Base-by-base conservation (phyloP, 169 alveolate genomes). In the Cryptosporidium sp. region DNA sequence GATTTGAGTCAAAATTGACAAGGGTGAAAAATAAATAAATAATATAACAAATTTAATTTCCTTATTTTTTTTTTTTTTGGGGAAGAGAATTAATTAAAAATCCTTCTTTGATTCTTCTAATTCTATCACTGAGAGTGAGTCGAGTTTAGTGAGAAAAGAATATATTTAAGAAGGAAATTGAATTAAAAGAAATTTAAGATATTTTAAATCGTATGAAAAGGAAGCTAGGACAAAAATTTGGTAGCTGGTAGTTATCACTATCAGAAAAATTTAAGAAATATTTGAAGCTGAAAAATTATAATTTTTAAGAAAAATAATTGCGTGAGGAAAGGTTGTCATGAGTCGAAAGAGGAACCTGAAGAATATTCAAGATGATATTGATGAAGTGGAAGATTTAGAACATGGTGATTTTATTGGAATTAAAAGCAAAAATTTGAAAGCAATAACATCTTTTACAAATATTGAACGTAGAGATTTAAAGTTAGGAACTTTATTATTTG, bases 331-430 rank as follows among this genome's bases (percentile, higher is more conserved):
- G 67, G 39, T n/a, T 51, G 60, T 31, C 18, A 71, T 71, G 67
- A 51, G 69, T 51, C 85, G 72, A 26, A 53, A 75, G 52, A 16
- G 56, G 72, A n/a, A 1, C 10, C 33, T 56, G 73, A 75, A 26
- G 48, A 29, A 44, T 12, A 9, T 23, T 8, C 65, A 70, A 16
- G 37, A 12, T 6, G 39, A 70, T 8, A 21, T 70, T 9, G 84
- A 70, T 8, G 65, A 42, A 10, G 42, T 44, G 65, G 84, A 80
- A 14, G 68, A 42, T 23, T 68, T 10, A 16, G 73, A 33, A 18
- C 56, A 61, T 44, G 75, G 69, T 26, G 89, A 80, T 26, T 80
- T 80, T 35, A 67, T 80, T 42, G 89, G 89, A 10, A 45, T 80
- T 14, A 80, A 65, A 23, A 62, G 73, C 48, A 80, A 39, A 33